Evolutionary conservation across 768 basidiomycete species (phyloP).

Genomic region (Amylocystis lapponica): DNA sequence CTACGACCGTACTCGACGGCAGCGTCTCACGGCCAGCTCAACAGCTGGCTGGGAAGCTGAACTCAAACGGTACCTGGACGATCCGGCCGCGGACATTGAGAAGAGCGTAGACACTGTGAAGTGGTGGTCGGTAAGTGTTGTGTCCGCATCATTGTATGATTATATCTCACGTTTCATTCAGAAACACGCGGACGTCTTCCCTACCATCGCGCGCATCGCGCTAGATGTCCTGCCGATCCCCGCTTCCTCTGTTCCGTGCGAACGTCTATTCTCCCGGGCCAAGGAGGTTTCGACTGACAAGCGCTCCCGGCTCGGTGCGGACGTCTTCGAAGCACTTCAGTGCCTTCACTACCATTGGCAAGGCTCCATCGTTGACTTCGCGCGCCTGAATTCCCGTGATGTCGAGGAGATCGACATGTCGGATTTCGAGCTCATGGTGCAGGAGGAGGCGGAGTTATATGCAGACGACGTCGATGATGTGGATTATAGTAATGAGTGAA

Average conservation of each 20-base stretch:
- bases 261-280: slow-evolving; percentile 6
- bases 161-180: background rate
- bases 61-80: slow-evolving; percentile 11
- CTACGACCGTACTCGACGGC: background rate
- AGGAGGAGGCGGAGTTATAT: background rate
- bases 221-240: slow-evolving; percentile 8
- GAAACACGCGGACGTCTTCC: background rate
- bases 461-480: background rate
- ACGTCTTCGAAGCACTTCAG: background rate
- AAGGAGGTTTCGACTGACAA: background rate
- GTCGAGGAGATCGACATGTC: too few relatives aligned
- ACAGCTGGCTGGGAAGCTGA: slow-evolving; percentile 7
- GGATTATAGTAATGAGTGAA: too few relatives aligned
- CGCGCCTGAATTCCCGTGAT: background rate
- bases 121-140: slow-evolving; percentile 11
- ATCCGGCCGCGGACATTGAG: slow-evolving; percentile 6
- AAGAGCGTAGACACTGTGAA: slow-evolving; percentile 10
- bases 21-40: slow-evolving; percentile 8
- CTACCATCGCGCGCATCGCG: slow-evolving; percentile 6
- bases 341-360: background rate
- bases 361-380: background rate
- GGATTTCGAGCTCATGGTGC: background rate
- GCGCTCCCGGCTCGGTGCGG: background rate
- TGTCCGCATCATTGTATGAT: background rate
- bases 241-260: slow-evolving; percentile 7